A percentile compares a stretch with the other conserved stretches of the same genome.
These are phyloP conservation scores for Vigna reflexopilosa DNA, from an alignment of 306 rosid species.

Conservation along the genomic window DNA sequence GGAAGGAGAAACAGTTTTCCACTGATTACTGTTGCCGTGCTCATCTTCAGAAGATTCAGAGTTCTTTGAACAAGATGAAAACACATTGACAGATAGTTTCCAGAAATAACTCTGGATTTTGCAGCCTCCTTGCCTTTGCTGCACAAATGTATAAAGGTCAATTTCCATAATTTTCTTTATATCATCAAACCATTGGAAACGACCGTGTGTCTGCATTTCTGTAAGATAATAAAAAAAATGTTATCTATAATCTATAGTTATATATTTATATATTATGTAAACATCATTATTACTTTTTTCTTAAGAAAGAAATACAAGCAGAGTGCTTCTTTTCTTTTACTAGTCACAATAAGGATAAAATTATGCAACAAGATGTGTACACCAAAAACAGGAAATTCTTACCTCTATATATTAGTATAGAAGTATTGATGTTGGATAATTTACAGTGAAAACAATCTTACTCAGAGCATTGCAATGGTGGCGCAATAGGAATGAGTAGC, in stretches of 20 bases:
- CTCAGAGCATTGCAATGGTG: conserved; percentile 59
- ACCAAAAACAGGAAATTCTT: too few species aligned
- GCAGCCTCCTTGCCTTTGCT: conserved; percentile 60
- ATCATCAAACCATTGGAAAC: too few species aligned
- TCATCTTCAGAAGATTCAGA: conserved; percentile 28
- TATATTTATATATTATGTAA: too few species aligned
- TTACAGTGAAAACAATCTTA: conserved; percentile 46
- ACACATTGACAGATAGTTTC: conserved; percentile 39
- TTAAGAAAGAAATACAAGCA: too few species aligned
- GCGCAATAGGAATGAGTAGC: conserved; percentile 54
- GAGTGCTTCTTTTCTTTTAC: too few species aligned
- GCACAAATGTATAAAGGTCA: conserved; percentile 4
- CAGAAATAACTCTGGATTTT: conserved; percentile 47
- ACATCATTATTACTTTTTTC: too few species aligned
- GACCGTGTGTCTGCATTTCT: too few species aligned
- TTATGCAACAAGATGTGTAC: too few species aligned
- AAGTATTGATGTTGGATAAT: background rate
- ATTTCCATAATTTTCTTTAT: background rate
- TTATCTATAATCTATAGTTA: too few species aligned
- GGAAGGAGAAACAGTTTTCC: conserved; percentile 40
- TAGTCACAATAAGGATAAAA: too few species aligned
- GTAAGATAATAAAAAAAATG: too few species aligned
- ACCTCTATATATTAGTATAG: too few species aligned
- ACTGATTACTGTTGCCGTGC: conserved; percentile 13
- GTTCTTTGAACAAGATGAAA: conserved; percentile 42